phyloP scores from a whole-genome alignment of 2,329 filamentous ascomycete species.

The Fusarium sarcochroum region DNA sequence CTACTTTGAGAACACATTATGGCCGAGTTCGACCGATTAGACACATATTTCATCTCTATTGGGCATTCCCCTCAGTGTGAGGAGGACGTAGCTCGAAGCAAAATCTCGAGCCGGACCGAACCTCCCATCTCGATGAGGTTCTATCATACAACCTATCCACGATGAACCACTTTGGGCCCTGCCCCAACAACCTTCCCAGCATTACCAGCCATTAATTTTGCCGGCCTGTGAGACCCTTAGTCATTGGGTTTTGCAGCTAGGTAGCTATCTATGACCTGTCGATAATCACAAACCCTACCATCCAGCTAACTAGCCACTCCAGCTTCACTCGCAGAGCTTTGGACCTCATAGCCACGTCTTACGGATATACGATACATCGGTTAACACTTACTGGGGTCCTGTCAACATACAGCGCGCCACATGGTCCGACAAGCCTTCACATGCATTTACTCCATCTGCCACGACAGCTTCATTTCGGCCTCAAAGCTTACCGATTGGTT shows the following conservation, averaged over 20 bases:
- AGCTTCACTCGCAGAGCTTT: not conserved
- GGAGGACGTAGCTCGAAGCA: not conserved
- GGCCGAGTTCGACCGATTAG: not conserved
- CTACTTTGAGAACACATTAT: not conserved
- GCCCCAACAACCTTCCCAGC: not conserved
- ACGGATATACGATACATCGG: not conserved
- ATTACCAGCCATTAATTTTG: not conserved
- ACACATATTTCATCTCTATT: not conserved
- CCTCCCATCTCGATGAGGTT: not conserved
- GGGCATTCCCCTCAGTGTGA: not conserved
- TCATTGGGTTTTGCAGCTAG: too few species aligned
- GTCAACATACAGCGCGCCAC: not conserved
- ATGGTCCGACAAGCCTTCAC: not conserved
- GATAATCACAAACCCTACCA: too few species aligned
- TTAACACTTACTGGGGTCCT: not conserved
- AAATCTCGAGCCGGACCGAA: conserved; percentile 20
- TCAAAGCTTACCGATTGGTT: not conserved
- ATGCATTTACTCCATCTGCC: not conserved
- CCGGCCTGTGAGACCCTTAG: too few species aligned
- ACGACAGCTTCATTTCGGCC: not conserved
- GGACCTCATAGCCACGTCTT: not conserved
- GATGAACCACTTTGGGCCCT: not conserved
- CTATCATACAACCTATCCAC: not conserved
- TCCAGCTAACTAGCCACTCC: too few species aligned
- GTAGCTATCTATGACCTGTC: too few species aligned